A percentile compares a stretch with the other conserved stretches of the same genome.
Evolutionary conservation across 306 rosid species (phyloP).

Genomic region (Gastrolobium villosum): DNA sequence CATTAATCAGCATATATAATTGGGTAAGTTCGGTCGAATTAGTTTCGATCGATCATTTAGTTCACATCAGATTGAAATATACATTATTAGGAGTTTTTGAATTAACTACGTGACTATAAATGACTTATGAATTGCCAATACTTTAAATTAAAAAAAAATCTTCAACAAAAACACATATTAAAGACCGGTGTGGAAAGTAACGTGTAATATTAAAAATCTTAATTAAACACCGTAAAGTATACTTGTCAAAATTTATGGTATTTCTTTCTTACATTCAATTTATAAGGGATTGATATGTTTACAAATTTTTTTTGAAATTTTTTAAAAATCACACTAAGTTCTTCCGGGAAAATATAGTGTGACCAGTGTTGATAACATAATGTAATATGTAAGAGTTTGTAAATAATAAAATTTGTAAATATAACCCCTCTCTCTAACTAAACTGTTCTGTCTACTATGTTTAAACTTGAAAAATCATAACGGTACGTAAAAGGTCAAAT

Average conservation of each 20-base stretch:
- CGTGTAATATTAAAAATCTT: background rate
- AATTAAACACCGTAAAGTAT: background rate
- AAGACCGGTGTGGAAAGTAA: background rate
- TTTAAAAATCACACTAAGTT: no score
- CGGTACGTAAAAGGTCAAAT: background rate
- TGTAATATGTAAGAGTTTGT: no score
- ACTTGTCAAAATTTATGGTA: background rate
- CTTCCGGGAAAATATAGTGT: no score
- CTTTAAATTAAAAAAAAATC: background rate
- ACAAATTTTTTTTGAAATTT: no score
- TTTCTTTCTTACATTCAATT: background rate
- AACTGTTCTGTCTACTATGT: background rate
- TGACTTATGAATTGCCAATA: background rate
- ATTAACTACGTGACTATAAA: background rate
- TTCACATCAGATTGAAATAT: background rate
- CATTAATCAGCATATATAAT: background rate
- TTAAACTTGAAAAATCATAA: background rate
- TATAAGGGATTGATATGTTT: no score
- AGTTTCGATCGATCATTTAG: slow-evolving; percentile 1
- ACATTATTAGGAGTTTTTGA: background rate
- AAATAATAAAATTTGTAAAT: no score
- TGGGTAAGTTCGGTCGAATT: background rate
- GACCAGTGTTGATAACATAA: no score
- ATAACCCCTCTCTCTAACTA: no score
- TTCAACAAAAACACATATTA: background rate